phyloP scores from a whole-genome alignment of 257 asterid species.

The Ilex asprella region DNA sequence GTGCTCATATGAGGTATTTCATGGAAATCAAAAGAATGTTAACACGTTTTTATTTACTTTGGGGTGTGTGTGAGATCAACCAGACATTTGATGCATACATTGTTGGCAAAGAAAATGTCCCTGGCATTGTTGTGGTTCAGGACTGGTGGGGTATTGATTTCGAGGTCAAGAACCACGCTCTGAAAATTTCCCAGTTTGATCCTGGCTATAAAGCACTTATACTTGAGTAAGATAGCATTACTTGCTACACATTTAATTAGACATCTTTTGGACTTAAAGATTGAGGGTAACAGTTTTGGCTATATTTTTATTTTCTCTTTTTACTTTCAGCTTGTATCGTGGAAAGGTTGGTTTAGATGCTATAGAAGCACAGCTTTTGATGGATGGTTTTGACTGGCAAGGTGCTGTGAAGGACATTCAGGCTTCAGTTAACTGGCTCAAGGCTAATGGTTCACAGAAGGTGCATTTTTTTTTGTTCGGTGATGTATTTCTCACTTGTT shows the following conservation, averaged over 20 bases:
- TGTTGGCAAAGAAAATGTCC: constrained; percentile 84
- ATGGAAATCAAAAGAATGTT: no score
- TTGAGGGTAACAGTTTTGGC: no score
- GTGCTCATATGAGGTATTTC: no score
- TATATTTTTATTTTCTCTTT: background rate
- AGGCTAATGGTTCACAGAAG: constrained; percentile 87
- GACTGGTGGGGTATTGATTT: constrained; percentile 99
- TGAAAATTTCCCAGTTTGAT: constrained; percentile 72
- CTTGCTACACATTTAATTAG: no score
- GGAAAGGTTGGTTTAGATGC: constrained; percentile 95
- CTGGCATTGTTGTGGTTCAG: constrained; percentile 91
- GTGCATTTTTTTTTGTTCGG: constrained; percentile 21
- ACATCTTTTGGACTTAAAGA: no score
- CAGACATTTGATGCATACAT: constrained; percentile 92
- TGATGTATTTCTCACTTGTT: no score
- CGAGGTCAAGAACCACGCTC: constrained; percentile 93
- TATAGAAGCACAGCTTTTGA: constrained; percentile 95
- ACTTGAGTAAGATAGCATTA: constrained; percentile 65
- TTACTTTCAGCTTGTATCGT: constrained; percentile 56
- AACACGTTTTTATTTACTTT: no score
- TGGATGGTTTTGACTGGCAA: constrained; percentile 96
- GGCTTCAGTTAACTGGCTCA: constrained; percentile 91
- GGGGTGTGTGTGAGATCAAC: background rate
- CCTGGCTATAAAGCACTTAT: constrained; percentile 80
- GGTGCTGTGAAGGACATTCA: constrained; percentile 92